Evolutionary conservation across 306 rosid genomes (phyloP).

Genomic region (Quercus cerris): DNA sequence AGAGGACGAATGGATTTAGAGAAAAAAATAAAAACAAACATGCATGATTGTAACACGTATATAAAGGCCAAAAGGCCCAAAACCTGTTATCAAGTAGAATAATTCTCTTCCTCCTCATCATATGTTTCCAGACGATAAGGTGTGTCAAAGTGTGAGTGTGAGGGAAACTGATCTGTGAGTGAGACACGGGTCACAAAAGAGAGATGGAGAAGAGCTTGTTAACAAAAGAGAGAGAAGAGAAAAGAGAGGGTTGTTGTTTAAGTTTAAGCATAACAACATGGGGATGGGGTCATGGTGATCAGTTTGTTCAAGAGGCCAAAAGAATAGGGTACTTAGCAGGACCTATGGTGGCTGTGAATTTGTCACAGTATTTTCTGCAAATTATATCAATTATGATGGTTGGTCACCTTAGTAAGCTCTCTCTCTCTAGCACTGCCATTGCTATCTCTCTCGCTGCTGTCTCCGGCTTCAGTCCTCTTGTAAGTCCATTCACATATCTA

Average conservation of each 20-base stretch:
- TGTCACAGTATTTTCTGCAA: constrained; percentile 48
- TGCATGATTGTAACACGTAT: neutral
- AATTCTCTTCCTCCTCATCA: neutral
- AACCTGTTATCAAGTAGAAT: neutral
- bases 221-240: neutral
- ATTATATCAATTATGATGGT: constrained; percentile 49
- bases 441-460: constrained; percentile 45
- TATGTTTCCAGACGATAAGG: neutral
- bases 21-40: neutral
- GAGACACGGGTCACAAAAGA: no score
- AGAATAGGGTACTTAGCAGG: constrained; percentile 43
- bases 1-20: no score
- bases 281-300: neutral
- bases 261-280: constrained; percentile 26
- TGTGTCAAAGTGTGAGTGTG: no score
- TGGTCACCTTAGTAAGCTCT: constrained; percentile 52
- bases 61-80: neutral
- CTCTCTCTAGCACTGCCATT: constrained; percentile 49
- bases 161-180: neutral
- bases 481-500: constrained; percentile 5
- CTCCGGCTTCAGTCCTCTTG: constrained; percentile 60
- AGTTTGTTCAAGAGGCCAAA: constrained; percentile 38
- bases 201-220: neutral
- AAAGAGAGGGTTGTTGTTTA: neutral
- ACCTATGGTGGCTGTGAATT: constrained; percentile 47